Evolutionary conservation across 495 filamentous ascomycete species (phyloP).

Genomic region (Letharia lupina): DNA sequence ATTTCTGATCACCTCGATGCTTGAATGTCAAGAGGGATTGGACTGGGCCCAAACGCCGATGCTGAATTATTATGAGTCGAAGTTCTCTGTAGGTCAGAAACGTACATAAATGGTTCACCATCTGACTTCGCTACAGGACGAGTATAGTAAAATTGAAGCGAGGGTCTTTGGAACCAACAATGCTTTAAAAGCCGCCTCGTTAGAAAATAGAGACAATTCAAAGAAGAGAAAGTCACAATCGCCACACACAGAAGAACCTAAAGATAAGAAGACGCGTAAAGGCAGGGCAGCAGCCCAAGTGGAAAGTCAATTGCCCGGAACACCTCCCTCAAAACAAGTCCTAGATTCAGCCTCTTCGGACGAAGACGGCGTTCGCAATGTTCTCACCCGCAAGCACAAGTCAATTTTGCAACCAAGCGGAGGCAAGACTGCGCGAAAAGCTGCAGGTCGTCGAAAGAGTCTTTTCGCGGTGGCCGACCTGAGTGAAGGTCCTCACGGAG

Average conservation of each 20-base stretch:
- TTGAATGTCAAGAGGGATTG: slow-evolving; percentile 46
- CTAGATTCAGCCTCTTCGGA: slow-evolving; percentile 30
- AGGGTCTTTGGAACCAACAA: slow-evolving; percentile 14
- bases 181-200: neutral
- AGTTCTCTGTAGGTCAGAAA: slow-evolving; percentile 37
- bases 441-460: slow-evolving; percentile 30
- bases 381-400: slow-evolving; percentile 32
- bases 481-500: slow-evolving; percentile 33
- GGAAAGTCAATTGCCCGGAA: slow-evolving; percentile 22
- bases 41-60: slow-evolving; percentile 49
- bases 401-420: slow-evolving; percentile 47
- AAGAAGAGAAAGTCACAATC: slow-evolving; percentile 21
- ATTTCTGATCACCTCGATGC: slow-evolving; percentile 52
- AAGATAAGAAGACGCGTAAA: slow-evolving; percentile 23
- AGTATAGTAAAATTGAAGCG: slow-evolving; percentile 33
- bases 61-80: slow-evolving; percentile 42
- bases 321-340: slow-evolving; percentile 25
- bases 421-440: slow-evolving; percentile 42
- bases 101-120: slow-evolving; percentile 3
- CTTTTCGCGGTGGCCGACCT: slow-evolving; percentile 27
- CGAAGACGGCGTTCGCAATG: slow-evolving; percentile 23
- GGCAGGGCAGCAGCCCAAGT: slow-evolving; percentile 17
- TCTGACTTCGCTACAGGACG: slow-evolving; percentile 32
- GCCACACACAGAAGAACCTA: slow-evolving; percentile 1
- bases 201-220: slow-evolving; percentile 1